Base-by-base conservation (phyloP, 306 rosid species). In the Urtica urens region DNA sequence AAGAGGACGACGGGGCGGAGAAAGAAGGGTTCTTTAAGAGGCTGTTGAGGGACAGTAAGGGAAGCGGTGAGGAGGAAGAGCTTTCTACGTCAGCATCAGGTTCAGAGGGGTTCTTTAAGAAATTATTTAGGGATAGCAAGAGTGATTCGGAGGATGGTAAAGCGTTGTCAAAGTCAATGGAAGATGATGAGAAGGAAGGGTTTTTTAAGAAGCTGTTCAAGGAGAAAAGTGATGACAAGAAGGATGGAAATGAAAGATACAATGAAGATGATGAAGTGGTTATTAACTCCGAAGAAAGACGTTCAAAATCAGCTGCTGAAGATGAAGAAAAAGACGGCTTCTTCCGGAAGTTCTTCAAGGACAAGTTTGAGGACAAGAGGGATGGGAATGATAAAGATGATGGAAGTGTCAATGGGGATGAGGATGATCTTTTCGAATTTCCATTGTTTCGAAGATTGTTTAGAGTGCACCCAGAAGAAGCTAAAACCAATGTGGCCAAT, bases 281-380 rank as follows among this genome's bases (percentile, higher is more conserved):
- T 25, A 26, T 52, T 39, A 30, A 63, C 59, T 63, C 40, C 26
- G 86, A 80, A 55, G 95, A 71, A 53, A 88, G 63, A 61, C 46
- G 77, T 3, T 35, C n/a, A 59, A 58, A 73, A 17, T 83, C 59
- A 65, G 53, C 77, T 63, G 45, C 60, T 41, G 95, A 84, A 58
- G 90, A 84, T 38, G 93, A 78, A 59, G 96, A 83, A 56, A 83
- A 81, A 52, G 96, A 84, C 35, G 97, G 97, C 42, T 84, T 90
- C 57, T 81, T 84, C 49, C 52, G 65, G 26, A 90, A 81, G 63
- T 56, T 90, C 9, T 75, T 84, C 41, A 79, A 67, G 78, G 92
- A 88, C 60, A 88, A 78, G 68, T 58, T 47, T 58, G 95, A 80
- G 25, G 95, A 88, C 71, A 83, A 65, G 72, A 83, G 73, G 68